phyloP scores from a whole-genome alignment of 2,329 filamentous ascomycete genomes.

The Trichoderma sp. region DNA sequence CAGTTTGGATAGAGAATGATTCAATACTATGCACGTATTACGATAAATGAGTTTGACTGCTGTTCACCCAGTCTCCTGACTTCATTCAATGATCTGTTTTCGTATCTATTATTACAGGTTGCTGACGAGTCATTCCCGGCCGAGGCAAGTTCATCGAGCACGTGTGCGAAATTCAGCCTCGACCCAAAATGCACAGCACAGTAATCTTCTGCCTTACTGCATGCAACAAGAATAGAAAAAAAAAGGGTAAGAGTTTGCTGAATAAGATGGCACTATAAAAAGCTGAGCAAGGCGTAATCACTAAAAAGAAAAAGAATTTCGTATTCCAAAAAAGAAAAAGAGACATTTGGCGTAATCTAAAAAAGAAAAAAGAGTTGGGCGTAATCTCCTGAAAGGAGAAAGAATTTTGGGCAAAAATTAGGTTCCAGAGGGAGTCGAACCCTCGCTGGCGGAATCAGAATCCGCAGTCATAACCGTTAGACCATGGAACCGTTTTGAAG shows the following conservation, averaged over 20 bases:
- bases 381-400: too few relatives aligned
- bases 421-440: constrained; percentile 22
- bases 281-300: background rate
- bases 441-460: constrained; percentile 23
- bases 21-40: background rate
- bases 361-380: too few relatives aligned
- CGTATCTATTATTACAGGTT: background rate
- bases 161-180: background rate
- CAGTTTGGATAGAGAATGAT: background rate
- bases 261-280: background rate
- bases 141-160: background rate
- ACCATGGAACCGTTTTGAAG: constrained; percentile 21
- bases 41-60: background rate
- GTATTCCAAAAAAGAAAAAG: too few relatives aligned
- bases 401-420: background rate
- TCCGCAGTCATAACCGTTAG: constrained; percentile 23
- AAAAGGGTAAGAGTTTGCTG: background rate
- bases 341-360: too few relatives aligned
- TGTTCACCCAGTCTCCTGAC: background rate
- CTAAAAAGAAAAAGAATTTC: background rate
- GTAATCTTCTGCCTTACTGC: background rate
- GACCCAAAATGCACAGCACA: background rate
- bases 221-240: background rate
- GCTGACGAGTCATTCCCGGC: background rate
- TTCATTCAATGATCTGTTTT: background rate